Conservation (phyloP, 2,329 filamentous ascomycete species). For the Dichotomopilus funicola region DNA sequence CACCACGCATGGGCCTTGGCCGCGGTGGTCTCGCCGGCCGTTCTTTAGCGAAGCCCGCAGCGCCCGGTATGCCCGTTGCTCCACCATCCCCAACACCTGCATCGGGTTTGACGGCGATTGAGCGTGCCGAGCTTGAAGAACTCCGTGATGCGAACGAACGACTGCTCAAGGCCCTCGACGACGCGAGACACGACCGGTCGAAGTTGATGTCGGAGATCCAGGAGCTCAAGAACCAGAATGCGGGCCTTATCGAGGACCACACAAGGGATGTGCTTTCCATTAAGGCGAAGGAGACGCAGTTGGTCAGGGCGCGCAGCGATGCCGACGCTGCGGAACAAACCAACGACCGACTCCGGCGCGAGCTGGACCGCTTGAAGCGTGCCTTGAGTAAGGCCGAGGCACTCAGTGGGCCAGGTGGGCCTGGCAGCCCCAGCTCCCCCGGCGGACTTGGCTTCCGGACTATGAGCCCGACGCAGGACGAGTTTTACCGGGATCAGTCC, state of each 20-base stretch:
- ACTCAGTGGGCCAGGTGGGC: conserved; percentile 30
- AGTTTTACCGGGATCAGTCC: conserved; percentile 51
- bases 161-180: conserved; percentile 67
- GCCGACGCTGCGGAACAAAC: conserved; percentile 81
- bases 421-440: conserved; percentile 27
- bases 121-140: conserved; percentile 88
- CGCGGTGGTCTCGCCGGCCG: conserved; percentile 79
- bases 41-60: conserved; percentile 70
- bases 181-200: conserved; percentile 72
- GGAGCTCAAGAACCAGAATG: conserved; percentile 94
- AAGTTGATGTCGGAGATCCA: conserved; percentile 81
- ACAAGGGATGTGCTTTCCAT: conserved; percentile 92
- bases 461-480: conserved; percentile 51
- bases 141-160: conserved; percentile 77
- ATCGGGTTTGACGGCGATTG: conserved; percentile 66
- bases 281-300: conserved; percentile 96
- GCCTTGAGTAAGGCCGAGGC: conserved; percentile 62
- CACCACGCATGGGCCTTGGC: conserved; percentile 59
- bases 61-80: conserved; percentile 42
- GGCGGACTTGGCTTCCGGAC: conserved; percentile 30
- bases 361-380: conserved; percentile 89
- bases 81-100: conserved; percentile 52
- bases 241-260: conserved; percentile 92
- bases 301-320: conserved; percentile 85
- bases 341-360: conserved; percentile 75